These are phyloP conservation scores for Lactifluus pinguis DNA, from an alignment of 768 basidiomycete genomes.

Conservation along the genomic window DNA sequence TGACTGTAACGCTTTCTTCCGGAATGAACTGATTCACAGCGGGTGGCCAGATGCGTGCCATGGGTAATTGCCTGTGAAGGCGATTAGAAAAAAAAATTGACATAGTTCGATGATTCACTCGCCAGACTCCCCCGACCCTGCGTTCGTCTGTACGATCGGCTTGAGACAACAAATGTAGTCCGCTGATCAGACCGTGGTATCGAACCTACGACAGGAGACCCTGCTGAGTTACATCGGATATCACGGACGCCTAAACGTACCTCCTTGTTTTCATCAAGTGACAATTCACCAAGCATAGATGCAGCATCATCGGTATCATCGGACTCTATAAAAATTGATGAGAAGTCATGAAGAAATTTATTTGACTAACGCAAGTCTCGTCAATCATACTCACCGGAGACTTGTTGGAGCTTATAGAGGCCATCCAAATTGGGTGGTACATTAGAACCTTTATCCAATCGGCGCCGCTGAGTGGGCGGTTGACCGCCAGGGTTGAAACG, in stretches of 20 bases:
- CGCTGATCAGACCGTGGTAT: slow-evolving; percentile 73
- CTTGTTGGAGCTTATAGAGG: slow-evolving; percentile 48
- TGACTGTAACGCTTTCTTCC: slow-evolving; percentile 37
- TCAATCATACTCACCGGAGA: slow-evolving; percentile 8
- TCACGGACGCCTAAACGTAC: slow-evolving; percentile 27
- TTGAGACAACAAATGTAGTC: slow-evolving; percentile 63
- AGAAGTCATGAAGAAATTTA: not conserved
- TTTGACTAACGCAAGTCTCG: not conserved
- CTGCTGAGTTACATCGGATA: slow-evolving; percentile 25
- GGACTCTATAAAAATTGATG: slow-evolving; percentile 12
- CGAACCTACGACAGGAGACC: slow-evolving; percentile 47
- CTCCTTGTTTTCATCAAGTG: slow-evolving; percentile 69
- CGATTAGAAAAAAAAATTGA: not conserved
- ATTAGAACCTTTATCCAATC: slow-evolving; percentile 31
- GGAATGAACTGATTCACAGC: slow-evolving; percentile 36
- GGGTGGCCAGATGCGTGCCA: slow-evolving; percentile 68
- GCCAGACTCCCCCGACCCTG: slow-evolving; percentile 64
- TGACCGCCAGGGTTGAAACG: slow-evolving; percentile 7
- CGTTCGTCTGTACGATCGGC: slow-evolving; percentile 59
- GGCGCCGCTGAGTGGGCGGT: slow-evolving; percentile 39
- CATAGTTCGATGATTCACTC: slow-evolving; percentile 7
- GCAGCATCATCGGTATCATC: slow-evolving; percentile 30
- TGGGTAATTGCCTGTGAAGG: slow-evolving; percentile 50
- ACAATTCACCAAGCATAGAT: slow-evolving; percentile 60
- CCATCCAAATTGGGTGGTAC: slow-evolving; percentile 43